Evolutionary conservation across 192 early-diverging fungal genomes (phyloP).

Genomic region (Linnemannia schmuckeri): DNA sequence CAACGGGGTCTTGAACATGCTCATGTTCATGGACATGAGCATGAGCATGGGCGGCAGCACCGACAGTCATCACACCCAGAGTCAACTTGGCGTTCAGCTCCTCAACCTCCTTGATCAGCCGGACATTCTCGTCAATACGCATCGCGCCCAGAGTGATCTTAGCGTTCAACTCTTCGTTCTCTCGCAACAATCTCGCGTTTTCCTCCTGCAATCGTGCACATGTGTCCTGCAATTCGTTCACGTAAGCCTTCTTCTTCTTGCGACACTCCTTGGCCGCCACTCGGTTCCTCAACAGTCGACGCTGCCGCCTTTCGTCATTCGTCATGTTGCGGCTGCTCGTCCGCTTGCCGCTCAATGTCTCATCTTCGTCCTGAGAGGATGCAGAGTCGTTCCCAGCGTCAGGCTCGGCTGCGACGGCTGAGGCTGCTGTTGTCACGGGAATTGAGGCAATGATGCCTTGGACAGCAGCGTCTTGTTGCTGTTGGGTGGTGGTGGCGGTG

Average conservation of each 20-base stretch:
- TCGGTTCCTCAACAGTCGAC: slow-evolving; percentile 81
- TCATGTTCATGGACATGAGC: background rate
- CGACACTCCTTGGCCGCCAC: slow-evolving; percentile 88
- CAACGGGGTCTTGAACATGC: background rate
- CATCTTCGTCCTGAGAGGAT: slow-evolving; percentile 40
- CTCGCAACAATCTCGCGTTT: slow-evolving; percentile 71
- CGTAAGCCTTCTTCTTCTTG: slow-evolving; percentile 87
- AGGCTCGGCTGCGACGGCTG: slow-evolving; percentile 1
- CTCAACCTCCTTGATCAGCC: slow-evolving; percentile 75
- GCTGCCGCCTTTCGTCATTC: slow-evolving; percentile 80
- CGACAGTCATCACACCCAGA: slow-evolving; percentile 56
- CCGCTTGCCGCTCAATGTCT: slow-evolving; percentile 26
- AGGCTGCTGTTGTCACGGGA: background rate
- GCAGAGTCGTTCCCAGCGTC: slow-evolving; percentile 20
- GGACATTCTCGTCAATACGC: slow-evolving; percentile 60
- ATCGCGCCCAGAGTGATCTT: slow-evolving; percentile 71
- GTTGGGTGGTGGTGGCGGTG: slow-evolving; percentile 21
- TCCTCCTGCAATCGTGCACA: slow-evolving; percentile 73
- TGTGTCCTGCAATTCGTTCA: slow-evolving; percentile 78
- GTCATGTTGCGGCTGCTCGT: slow-evolving; percentile 60
- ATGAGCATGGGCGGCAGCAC: background rate
- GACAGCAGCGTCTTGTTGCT: slow-evolving; percentile 34
- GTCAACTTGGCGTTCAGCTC: slow-evolving; percentile 77
- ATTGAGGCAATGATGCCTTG: slow-evolving; percentile 36
- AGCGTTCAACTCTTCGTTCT: slow-evolving; percentile 76